These are phyloP conservation scores for Wallacemonas sp. DNA, from an alignment of 208 protist genomes.

Conservation along the genomic window DNA sequence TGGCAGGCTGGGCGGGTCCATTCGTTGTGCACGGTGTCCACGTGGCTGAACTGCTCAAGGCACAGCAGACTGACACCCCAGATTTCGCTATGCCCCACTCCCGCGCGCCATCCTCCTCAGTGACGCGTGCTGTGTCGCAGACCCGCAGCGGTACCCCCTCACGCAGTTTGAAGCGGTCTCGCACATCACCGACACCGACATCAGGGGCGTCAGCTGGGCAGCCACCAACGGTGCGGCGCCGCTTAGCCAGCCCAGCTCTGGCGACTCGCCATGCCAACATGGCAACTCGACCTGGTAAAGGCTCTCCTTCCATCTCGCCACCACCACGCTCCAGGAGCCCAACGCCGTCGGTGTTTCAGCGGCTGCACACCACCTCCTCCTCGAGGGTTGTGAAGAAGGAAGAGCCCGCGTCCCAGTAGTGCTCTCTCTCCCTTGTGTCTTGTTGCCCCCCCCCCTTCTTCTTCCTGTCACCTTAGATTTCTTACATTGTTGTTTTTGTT, in stretches of 20 bases:
- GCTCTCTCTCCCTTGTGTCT: too few relatives aligned
- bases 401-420: not conserved
- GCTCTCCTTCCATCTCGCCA: not conserved
- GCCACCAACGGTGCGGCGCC: not conserved
- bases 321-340: not conserved
- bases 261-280: not conserved
- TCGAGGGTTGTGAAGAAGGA: not conserved
- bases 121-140: too few relatives aligned
- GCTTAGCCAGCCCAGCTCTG: constrained; percentile 3
- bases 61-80: constrained; percentile 9
- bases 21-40: constrained; percentile 27
- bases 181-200: too few relatives aligned
- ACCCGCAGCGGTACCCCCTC: too few relatives aligned
- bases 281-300: not conserved
- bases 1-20: constrained; percentile 9
- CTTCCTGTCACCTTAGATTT: too few relatives aligned
- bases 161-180: too few relatives aligned
- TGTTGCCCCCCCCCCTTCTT: too few relatives aligned
- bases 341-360: constrained; percentile 10
- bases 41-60: constrained; percentile 22
- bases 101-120: not conserved
- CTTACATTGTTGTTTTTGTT: too few relatives aligned
- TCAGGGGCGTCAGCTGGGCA: too few relatives aligned
- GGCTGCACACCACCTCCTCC: constrained; percentile 1
- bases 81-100: not conserved